Evolutionary conservation across 352 stramenopile species (phyloP).

Genomic region (Phytophthora chlamydospora): DNA sequence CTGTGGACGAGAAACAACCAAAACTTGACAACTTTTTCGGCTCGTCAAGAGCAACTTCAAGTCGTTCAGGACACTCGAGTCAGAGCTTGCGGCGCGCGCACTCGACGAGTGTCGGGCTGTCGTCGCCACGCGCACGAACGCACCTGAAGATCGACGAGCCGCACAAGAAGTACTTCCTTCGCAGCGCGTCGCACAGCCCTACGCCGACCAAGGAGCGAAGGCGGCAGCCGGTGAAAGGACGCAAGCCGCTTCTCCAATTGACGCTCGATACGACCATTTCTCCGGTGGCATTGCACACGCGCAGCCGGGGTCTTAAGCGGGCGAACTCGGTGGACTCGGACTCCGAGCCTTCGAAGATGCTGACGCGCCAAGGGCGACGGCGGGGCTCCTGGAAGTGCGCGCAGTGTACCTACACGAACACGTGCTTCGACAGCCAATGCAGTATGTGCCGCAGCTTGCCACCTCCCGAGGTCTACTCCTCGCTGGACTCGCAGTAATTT

Average conservation of each 20-base stretch:
- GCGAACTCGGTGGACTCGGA: slow-evolving; percentile 22
- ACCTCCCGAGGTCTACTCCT: slow-evolving; percentile 28
- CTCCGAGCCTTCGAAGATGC: slow-evolving; percentile 36
- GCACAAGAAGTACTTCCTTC: slow-evolving; percentile 42
- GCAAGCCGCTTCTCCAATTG: slow-evolving; percentile 45
- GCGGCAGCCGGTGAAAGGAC: slow-evolving; percentile 24
- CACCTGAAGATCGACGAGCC: slow-evolving; percentile 31
- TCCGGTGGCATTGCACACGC: slow-evolving; percentile 40
- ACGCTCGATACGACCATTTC: slow-evolving; percentile 43
- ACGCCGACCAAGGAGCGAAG: slow-evolving; percentile 38
- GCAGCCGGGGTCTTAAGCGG: slow-evolving; percentile 29
- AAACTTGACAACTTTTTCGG: slow-evolving; percentile 53
- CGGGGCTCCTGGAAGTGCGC: slow-evolving; percentile 56
- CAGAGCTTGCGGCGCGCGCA: slow-evolving; percentile 24
- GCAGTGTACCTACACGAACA: slow-evolving; percentile 78
- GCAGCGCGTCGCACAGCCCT: slow-evolving; percentile 39
- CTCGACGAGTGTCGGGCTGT: slow-evolving; percentile 24
- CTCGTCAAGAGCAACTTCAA: slow-evolving; percentile 20
- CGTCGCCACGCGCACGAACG: slow-evolving; percentile 19
- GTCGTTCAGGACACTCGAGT: slow-evolving; percentile 11
- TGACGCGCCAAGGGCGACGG: slow-evolving; percentile 40
- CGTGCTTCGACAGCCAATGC: slow-evolving; percentile 71
- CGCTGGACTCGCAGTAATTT: slow-evolving; percentile 36
- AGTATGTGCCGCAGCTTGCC: slow-evolving; percentile 65
- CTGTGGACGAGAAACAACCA: slow-evolving; percentile 43